phyloP scores from a whole-genome alignment of 345 rosid genomes.

The Citrus cavaleriei region DNA sequence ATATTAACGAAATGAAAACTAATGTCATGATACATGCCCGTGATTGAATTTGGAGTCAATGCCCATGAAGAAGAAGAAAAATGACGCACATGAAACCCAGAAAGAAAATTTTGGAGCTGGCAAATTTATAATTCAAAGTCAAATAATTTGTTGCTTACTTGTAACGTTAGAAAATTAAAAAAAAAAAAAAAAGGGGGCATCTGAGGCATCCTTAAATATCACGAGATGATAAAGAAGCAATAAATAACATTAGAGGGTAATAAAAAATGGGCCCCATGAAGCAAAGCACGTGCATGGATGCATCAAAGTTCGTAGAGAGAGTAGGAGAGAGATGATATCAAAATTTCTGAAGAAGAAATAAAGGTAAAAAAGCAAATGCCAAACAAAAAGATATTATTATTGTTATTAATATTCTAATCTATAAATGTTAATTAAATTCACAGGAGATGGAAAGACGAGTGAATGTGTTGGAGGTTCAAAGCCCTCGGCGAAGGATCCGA shows the following conservation, averaged over 20 bases:
- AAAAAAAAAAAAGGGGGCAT: not conserved
- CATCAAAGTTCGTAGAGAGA: constrained; percentile 44
- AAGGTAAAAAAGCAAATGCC: not conserved
- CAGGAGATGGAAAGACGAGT: no score
- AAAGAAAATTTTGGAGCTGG: not conserved
- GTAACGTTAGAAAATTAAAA: not conserved
- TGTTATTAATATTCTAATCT: no score
- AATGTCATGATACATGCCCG: not conserved
- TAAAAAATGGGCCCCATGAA: constrained; percentile 20
- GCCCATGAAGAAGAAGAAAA: not conserved
- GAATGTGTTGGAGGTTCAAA: no score
- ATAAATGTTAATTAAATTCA: no score
- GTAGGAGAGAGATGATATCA: not conserved
- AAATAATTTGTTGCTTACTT: not conserved
- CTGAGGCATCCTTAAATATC: not conserved
- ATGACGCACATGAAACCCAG: not conserved
- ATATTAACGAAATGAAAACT: not conserved
- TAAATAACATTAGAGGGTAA: no score
- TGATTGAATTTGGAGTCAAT: not conserved
- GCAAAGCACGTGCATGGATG: constrained; percentile 58
- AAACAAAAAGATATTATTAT: not conserved
- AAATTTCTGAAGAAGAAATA: not conserved
- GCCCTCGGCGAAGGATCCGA: constrained; percentile 31
- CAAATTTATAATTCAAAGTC: not conserved
- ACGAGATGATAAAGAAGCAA: not conserved